Evolutionary conservation across 192 early-diverging fungal genomes (phyloP).

Genomic region (Umbelopsis isabellina): DNA sequence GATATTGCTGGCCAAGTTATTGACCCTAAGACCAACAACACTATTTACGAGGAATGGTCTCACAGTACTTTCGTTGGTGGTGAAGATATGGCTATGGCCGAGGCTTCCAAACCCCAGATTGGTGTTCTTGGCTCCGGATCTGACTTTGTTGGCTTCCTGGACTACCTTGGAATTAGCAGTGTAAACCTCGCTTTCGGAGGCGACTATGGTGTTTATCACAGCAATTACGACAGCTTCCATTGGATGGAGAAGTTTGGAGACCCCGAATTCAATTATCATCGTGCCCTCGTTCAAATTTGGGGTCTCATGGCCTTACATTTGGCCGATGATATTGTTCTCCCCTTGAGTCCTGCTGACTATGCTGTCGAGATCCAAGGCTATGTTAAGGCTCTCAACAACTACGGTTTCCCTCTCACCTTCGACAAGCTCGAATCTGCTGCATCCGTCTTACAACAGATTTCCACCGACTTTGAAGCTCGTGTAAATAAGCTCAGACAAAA

Average conservation of each 20-base stretch:
- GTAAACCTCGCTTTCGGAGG: conserved; percentile 57
- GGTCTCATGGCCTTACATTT: conserved; percentile 51
- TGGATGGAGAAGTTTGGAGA: conserved; percentile 63
- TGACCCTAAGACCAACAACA: conserved; percentile 49
- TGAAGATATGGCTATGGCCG: neutral
- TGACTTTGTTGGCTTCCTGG: conserved; percentile 63
- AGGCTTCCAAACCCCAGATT: conserved; percentile 18
- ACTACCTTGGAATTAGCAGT: conserved; percentile 64
- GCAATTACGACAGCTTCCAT: conserved; percentile 65
- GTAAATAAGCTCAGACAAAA: conserved; percentile 14
- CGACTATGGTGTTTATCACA: conserved; percentile 61
- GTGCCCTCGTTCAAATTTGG: conserved; percentile 49
- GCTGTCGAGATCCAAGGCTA: conserved; percentile 49
- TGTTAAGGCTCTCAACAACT: conserved; percentile 37
- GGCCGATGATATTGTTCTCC: conserved; percentile 50
- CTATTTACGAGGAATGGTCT: conserved; percentile 58
- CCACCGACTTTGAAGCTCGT: conserved; percentile 21
- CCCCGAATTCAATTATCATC: conserved; percentile 55
- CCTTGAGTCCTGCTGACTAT: conserved; percentile 47
- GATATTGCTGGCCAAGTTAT: conserved; percentile 51
- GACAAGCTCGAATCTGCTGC: conserved; percentile 17
- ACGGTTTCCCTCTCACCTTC: conserved; percentile 26
- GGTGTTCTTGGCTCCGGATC: conserved; percentile 54
- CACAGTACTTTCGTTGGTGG: neutral
- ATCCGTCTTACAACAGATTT: neutral